A percentile compares a stretch with the other conserved stretches of the same genome.
Conservation (phyloP, 2,329 filamentous ascomycete genomes). For the Ceratocystis harringtonii region DNA sequence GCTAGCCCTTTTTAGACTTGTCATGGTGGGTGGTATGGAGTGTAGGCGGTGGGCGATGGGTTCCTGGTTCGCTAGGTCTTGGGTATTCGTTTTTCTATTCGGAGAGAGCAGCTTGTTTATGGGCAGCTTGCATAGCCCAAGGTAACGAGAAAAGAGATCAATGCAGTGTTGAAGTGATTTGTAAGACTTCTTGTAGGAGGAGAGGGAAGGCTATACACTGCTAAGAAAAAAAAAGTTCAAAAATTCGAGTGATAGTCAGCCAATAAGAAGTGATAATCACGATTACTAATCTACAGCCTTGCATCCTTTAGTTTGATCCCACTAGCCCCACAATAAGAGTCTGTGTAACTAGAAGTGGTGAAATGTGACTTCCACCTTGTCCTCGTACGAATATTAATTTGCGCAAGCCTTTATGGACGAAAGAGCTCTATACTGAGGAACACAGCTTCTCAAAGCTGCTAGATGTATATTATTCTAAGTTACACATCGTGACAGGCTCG, state of each 20-base stretch:
- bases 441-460: too few species aligned
- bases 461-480: too few species aligned
- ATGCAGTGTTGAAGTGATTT: neutral
- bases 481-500: too few species aligned
- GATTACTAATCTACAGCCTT: slow-evolving; percentile 8
- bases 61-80: neutral
- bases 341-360: neutral
- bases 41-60: neutral
- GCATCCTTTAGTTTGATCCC: neutral
- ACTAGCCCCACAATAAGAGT: neutral
- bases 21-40: slow-evolving; percentile 32
- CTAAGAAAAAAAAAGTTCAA: slow-evolving; percentile 9
- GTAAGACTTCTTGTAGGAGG: too few species aligned
- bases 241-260: neutral
- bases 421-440: too few species aligned
- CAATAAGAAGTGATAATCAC: neutral
- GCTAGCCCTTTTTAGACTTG: slow-evolving; percentile 46
- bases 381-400: too few species aligned
- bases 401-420: too few species aligned
- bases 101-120: neutral
- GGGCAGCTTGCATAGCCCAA: neutral
- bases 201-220: neutral
- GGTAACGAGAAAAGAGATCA: neutral
- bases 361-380: too few species aligned
- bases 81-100: neutral